Evolutionary conservation across 2,329 filamentous ascomycete genomes (phyloP).

Genomic region (Hymenoscyphus infarciens): DNA sequence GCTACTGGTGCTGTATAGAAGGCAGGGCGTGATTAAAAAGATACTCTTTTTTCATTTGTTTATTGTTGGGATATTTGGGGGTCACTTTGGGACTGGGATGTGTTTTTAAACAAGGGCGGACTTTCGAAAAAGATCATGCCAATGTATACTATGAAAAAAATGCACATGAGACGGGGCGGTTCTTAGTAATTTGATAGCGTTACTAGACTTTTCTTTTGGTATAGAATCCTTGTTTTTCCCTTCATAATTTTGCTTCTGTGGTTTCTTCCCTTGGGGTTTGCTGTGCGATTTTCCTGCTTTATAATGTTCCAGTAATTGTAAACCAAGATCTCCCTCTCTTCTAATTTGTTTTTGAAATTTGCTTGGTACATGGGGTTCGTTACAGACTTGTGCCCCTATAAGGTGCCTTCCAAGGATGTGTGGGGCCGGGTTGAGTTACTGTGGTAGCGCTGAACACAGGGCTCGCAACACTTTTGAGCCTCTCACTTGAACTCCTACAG

Average conservation of each 20-base stretch:
- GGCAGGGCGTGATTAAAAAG: conserved; percentile 1
- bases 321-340: too few species aligned
- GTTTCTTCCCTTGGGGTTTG: too few species aligned
- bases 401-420: too few species aligned
- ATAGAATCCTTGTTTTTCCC: not conserved
- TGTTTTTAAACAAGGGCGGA: not conserved
- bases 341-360: too few species aligned
- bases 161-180: not conserved
- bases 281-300: too few species aligned
- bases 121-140: not conserved
- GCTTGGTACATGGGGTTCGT: too few species aligned
- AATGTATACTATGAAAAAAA: not conserved
- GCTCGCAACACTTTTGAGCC: too few species aligned
- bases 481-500: too few species aligned
- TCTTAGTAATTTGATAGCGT: not conserved
- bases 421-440: too few species aligned
- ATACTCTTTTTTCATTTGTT: conserved; percentile 7
- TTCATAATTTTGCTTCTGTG: not conserved
- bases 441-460: too few species aligned
- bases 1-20: conserved; percentile 37
- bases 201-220: not conserved
- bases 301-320: too few species aligned
- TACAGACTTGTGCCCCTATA: too few species aligned
- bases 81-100: not conserved
- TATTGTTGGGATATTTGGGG: conserved; percentile 4